Base-by-base conservation (phyloP, 2,329 filamentous ascomycete species). In the Dactylellina parvicollis region DNA sequence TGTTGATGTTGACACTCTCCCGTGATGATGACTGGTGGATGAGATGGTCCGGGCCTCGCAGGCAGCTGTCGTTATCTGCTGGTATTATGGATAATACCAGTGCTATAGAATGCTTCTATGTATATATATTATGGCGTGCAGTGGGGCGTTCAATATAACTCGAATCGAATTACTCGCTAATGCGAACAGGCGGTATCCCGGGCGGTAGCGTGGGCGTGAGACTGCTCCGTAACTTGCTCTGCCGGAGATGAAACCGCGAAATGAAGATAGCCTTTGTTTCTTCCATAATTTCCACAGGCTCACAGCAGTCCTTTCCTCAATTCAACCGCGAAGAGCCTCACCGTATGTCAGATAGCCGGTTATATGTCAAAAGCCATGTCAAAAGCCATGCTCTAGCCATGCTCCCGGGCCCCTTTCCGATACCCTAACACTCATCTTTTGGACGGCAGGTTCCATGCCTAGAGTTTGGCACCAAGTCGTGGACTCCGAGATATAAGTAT, bases 171-270 rank as follows among this genome's bases (percentile, higher is more conserved):
- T 55, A 62, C 40, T 71, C 56, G 66, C 56, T 71, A 71, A 71
- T n/a, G 50, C 38, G 18, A 57, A 71, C 66, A 71, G 66, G 57
- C 66, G 49, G 24, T n/a, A 71, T 52, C 66, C 66, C 24, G 26
- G 66, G 18, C 2, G 14, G 32, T 12, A 64, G 52, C 60, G 60
- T 65, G 60, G 60, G 36, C 40, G 65, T 71, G 66, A 71, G 66
- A 71, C 66, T 36, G 40, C n/a, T 64, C 44, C 57, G 66, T 57
- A 62, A 71, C 66, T 57, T 52, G 50, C 49, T 64, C 40, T 55
- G 65, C 65, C 56, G 66, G 66, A 71, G 57, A 71, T 71, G 59
- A 57, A 64, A 50, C 40, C 57, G 49, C 66, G 57, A 71, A 64
- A 57, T 52, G 24, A 38, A 50, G 28, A 16, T 38, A 32, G 12